These are phyloP conservation scores for Kuraishia molischiana DNA, from an alignment of 805 yeast genomes.

Conservation along the genomic window DNA sequence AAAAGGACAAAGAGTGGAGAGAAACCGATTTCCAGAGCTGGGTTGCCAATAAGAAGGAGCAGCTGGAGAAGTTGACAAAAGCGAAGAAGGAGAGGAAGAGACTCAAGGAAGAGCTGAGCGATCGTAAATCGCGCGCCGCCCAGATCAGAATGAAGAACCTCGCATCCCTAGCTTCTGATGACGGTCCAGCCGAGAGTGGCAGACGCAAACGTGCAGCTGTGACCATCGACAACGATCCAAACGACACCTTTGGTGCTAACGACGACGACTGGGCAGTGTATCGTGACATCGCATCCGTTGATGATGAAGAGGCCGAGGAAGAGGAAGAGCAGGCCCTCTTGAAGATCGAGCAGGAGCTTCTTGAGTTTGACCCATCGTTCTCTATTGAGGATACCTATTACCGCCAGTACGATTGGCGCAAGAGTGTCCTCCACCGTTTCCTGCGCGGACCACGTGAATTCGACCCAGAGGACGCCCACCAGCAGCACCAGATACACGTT, in stretches of 20 bases:
- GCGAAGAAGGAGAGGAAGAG: constrained; percentile 58
- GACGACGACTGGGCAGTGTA: constrained; percentile 95
- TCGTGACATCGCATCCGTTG: constrained; percentile 66
- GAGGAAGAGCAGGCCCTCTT: constrained; percentile 54
- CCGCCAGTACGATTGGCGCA: constrained; percentile 76
- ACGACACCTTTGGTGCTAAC: constrained; percentile 89
- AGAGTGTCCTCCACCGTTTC: constrained; percentile 70
- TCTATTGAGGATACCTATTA: constrained; percentile 79
- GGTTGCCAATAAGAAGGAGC: constrained; percentile 61
- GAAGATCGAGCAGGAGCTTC: constrained; percentile 61
- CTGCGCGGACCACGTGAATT: constrained; percentile 85
- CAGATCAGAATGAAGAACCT: constrained; percentile 88
- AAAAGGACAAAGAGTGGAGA: constrained; percentile 72
- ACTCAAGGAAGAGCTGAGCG: constrained; percentile 67
- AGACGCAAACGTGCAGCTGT: constrained; percentile 44
- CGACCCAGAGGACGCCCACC: constrained; percentile 73
- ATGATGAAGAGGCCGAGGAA: constrained; percentile 74
- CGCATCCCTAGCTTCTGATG: constrained; percentile 78
- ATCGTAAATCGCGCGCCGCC: constrained; percentile 85
- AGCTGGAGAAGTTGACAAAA: constrained; percentile 49
- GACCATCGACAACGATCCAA: constrained; percentile 82
- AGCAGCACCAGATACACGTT: constrained; percentile 82
- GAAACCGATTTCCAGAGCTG: constrained; percentile 64
- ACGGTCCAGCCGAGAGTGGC: constrained; percentile 26
- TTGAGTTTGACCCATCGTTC: constrained; percentile 79